phyloP scores from a whole-genome alignment of 345 rosid genomes.

The Acer negundo region DNA sequence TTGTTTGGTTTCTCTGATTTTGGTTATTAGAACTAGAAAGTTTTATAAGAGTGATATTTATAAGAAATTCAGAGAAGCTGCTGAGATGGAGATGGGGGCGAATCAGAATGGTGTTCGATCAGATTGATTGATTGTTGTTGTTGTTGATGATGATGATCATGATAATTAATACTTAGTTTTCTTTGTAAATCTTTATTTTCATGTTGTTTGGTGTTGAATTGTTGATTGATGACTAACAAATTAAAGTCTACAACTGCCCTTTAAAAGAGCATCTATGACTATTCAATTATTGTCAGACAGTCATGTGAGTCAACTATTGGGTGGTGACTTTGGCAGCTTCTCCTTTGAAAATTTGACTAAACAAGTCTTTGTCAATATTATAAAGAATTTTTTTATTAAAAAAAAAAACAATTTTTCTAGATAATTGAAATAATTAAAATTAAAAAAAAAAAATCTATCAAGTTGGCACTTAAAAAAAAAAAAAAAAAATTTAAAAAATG shows the following conservation, averaged over 20 bases:
- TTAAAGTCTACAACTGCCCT: background rate
- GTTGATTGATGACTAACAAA: background rate
- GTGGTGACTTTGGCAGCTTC: too few relatives aligned
- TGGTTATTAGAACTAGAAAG: conserved; percentile 59
- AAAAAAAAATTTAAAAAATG: too few relatives aligned
- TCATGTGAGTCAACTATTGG: too few relatives aligned
- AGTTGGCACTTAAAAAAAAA: too few relatives aligned
- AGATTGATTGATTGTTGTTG: background rate
- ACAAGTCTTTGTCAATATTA: too few relatives aligned
- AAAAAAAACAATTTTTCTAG: too few relatives aligned
- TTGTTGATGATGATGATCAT: background rate
- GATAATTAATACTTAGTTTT: background rate
- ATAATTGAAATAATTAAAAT: too few relatives aligned
- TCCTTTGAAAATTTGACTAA: too few relatives aligned
- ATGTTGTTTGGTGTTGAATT: background rate
- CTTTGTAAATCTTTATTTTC: background rate
- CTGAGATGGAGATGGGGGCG: conserved; percentile 39
- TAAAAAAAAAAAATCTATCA: too few relatives aligned
- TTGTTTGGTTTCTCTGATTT: conserved; percentile 42
- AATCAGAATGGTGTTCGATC: background rate
- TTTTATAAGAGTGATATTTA: conserved; percentile 68
- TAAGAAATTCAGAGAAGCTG: conserved; percentile 51
- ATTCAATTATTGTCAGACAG: too few relatives aligned
- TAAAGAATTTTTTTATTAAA: too few relatives aligned
- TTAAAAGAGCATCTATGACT: too few relatives aligned